These are phyloP conservation scores for Entomortierella beljakovae DNA, from an alignment of 192 early-diverging fungal species.

Conservation along the genomic window DNA sequence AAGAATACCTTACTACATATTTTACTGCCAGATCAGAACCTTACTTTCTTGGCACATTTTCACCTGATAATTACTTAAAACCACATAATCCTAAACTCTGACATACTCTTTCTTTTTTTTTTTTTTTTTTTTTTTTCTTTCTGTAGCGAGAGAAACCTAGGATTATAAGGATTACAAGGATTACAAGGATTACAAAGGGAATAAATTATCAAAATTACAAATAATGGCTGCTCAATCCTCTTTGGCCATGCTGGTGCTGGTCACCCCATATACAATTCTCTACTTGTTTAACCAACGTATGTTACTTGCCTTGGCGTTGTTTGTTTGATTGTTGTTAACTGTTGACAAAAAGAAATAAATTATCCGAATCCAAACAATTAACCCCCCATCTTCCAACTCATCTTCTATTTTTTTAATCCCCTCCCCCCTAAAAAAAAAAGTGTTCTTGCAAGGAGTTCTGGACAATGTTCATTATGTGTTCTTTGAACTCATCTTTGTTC, in stretches of 20 bases:
- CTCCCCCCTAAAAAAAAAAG: slow-evolving; percentile 31
- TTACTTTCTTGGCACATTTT: no score
- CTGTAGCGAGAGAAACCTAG: no score
- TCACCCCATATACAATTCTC: slow-evolving; percentile 50
- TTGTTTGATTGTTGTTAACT: background rate
- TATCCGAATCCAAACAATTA: background rate
- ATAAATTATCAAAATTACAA: no score
- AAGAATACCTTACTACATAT: no score
- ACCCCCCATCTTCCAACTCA: background rate
- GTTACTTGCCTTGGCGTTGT: background rate
- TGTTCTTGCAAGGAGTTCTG: slow-evolving; percentile 37
- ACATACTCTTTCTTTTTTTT: no score
- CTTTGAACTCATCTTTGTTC: slow-evolving; percentile 54
- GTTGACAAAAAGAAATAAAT: background rate
- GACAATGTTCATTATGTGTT: slow-evolving; percentile 53
- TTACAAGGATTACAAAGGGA: no score
- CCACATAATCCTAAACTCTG: no score
- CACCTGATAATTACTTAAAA: background rate
- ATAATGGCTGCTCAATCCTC: slow-evolving; percentile 40
- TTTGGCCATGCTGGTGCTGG: slow-evolving; percentile 52
- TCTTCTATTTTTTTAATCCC: background rate
- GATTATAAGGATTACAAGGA: no score
- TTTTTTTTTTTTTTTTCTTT: no score
- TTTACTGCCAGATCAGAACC: no score
- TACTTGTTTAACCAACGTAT: slow-evolving; percentile 46